Evolutionary conservation across 768 basidiomycete species (phyloP).

Genomic region (Tricholomella constricta): DNA sequence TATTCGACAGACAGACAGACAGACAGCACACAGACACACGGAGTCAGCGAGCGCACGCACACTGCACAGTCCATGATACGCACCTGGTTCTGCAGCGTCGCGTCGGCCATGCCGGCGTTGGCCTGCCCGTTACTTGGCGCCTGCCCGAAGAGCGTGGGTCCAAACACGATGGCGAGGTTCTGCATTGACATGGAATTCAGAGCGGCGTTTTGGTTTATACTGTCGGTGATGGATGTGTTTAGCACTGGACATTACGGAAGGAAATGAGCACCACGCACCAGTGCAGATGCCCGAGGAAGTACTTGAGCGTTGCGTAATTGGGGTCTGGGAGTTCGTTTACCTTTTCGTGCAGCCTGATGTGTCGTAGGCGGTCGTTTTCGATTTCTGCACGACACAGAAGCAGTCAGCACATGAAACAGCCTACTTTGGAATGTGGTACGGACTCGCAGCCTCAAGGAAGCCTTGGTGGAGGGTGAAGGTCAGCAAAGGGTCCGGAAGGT

Average conservation of each 20-base stretch:
- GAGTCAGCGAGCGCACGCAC: neutral
- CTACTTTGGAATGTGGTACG: slow-evolving; percentile 31
- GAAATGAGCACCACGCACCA: slow-evolving; percentile 48
- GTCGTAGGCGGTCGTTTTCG: slow-evolving; percentile 92
- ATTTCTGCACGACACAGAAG: slow-evolving; percentile 52
- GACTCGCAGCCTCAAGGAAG: slow-evolving; percentile 95
- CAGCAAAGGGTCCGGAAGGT: slow-evolving; percentile 91
- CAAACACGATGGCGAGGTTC: slow-evolving; percentile 96
- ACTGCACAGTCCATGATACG: slow-evolving; percentile 7
- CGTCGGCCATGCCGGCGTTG: slow-evolving; percentile 65
- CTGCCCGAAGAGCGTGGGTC: slow-evolving; percentile 93
- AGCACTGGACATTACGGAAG: neutral
- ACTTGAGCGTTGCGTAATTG: slow-evolving; percentile 98
- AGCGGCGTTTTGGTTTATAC: slow-evolving; percentile 72
- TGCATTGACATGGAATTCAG: slow-evolving; percentile 92
- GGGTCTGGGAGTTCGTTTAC: slow-evolving; percentile 98
- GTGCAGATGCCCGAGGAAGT: slow-evolving; percentile 91
- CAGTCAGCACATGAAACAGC: neutral
- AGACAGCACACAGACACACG: neutral
- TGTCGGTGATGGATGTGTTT: slow-evolving; percentile 28
- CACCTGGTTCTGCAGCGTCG: slow-evolving; percentile 74
- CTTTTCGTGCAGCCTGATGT: slow-evolving; percentile 94
- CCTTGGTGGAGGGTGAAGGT: slow-evolving; percentile 84
- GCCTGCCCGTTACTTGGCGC: slow-evolving; percentile 52
- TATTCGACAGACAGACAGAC: slow-evolving; percentile 32